phyloP scores from a whole-genome alignment of 2,329 filamentous ascomycete species.

The Alternaria viburni region DNA sequence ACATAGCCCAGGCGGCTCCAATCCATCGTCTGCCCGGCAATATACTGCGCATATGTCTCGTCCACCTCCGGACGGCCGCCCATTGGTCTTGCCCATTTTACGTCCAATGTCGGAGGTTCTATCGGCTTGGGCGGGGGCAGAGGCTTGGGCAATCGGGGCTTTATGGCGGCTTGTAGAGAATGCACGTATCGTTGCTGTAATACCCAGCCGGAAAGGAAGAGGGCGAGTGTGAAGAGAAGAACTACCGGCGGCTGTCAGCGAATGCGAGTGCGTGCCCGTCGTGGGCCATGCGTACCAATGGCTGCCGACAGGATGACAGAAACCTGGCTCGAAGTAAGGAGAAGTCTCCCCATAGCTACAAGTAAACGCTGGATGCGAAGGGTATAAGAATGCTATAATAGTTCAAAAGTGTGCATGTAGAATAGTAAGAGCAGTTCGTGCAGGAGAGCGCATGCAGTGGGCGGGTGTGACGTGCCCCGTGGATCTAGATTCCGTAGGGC shows the following conservation, averaged over 20 bases:
- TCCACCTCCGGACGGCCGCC: constrained; percentile 35
- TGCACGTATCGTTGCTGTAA: constrained; percentile 86
- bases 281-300: constrained; percentile 61
- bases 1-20: constrained; percentile 57
- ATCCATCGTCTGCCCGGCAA: constrained; percentile 47
- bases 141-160: constrained; percentile 56
- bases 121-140: constrained; percentile 43
- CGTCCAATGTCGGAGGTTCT: constrained; percentile 41
- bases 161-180: constrained; percentile 76
- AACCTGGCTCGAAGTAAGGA: constrained; percentile 74
- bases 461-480: constrained; percentile 36
- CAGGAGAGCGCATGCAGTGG: constrained; percentile 24
- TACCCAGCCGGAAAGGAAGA: constrained; percentile 87
- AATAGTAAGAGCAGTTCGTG: constrained; percentile 25
- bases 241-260: constrained; percentile 52
- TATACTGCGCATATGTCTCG: constrained; percentile 39
- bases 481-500: constrained; percentile 23
- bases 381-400: constrained; percentile 25
- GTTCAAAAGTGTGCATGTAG: constrained; percentile 13
- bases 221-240: constrained; percentile 75
- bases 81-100: constrained; percentile 46
- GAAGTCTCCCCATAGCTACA: constrained; percentile 50
- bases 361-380: constrained; percentile 10
- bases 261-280: not conserved
- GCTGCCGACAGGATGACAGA: constrained; percentile 69